Base-by-base conservation (phyloP, 1,284 basidiomycete species). In the Anthracocystis panici-leucophaei region DNA sequence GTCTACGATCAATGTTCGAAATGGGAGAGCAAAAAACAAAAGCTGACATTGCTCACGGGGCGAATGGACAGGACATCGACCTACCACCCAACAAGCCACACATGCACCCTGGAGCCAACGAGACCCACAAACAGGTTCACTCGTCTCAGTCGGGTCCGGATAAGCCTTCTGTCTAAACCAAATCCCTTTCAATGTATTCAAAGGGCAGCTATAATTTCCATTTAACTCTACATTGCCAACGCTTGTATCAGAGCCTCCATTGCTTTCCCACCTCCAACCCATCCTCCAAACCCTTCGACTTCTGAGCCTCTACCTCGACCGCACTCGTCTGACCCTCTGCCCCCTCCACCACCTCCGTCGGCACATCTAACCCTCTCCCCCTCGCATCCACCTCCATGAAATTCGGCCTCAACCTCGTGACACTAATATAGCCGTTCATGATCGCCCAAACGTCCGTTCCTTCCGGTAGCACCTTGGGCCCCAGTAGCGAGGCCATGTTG, bases 361-460 rank as follows among this genome's bases (percentile, higher is more conserved):
- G 48, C 35, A 71, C 57, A 44, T 60, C 74, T n/a, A 76, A 42
- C 1, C 74, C 74, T 35, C 51, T 61, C 27, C 74, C 74, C 8
- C 57, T 18, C 12, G 38, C 11, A 33, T 76, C 74, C 6, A 76
- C 74, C 59, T 76, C 65, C 74, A 76, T 72, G 29, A 72, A 82
- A 35, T 71, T 72, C 8, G 78, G 68, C 9, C 67, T 52, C 38
- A 85, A 65, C 35, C 82, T 72, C 20, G 79, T 73, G 41, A 85
- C 60, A 57, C 76, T 78, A 14, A 85, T 64, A 50, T 67, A 74
- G 23, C 83, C 83, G 18, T 81, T 75, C 51, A 65, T 54, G 27
- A 85, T 65, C 4, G 83, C 83, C 81, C 82, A 82, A 10, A 77
- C 77, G 29, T 84, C 82, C 0, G 82, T 83, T 3, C 78, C 82